Evolutionary conservation across 495 filamentous ascomycete species (phyloP).

Genomic region (Astrothelium macrocarpum): DNA sequence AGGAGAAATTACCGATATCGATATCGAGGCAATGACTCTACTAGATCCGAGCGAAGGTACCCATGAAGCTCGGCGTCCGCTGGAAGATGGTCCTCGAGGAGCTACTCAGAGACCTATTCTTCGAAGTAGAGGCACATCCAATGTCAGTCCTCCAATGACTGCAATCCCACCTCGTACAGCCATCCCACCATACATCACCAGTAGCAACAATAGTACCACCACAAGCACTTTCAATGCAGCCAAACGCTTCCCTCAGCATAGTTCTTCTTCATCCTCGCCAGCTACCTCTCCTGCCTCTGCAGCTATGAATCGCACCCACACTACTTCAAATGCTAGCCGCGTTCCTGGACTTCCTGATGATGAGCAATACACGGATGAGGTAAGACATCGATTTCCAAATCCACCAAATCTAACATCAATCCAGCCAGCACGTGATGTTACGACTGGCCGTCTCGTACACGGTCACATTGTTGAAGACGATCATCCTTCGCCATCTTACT

Average conservation of each 20-base stretch:
- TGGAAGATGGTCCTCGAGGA: background rate
- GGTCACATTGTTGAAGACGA: conserved; percentile 95
- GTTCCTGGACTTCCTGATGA: conserved; percentile 21
- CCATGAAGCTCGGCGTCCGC: background rate
- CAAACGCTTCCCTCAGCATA: background rate
- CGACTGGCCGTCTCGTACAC: conserved; percentile 84
- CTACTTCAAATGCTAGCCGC: background rate
- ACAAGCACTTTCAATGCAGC: background rate
- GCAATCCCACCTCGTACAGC: conserved; percentile 1
- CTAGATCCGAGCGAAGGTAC: background rate
- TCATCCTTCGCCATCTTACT: conserved; percentile 65
- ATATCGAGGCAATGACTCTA: background rate
- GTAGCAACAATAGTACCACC: background rate
- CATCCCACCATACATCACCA: background rate
- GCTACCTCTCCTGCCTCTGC: background rate
- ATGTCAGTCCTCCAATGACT: conserved; percentile 3
- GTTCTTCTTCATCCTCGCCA: background rate
- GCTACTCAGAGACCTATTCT: background rate
- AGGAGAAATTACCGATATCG: conserved; percentile 2
- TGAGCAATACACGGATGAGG: conserved; percentile 70
- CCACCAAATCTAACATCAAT: background rate
- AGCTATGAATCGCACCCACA: background rate
- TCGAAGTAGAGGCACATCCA: background rate
- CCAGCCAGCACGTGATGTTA: conserved; percentile 71
- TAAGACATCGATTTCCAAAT: conserved; percentile 8